These are phyloP conservation scores for Beauveria sp. DNA, from an alignment of 2,329 filamentous ascomycete species.

Conservation along the genomic window DNA sequence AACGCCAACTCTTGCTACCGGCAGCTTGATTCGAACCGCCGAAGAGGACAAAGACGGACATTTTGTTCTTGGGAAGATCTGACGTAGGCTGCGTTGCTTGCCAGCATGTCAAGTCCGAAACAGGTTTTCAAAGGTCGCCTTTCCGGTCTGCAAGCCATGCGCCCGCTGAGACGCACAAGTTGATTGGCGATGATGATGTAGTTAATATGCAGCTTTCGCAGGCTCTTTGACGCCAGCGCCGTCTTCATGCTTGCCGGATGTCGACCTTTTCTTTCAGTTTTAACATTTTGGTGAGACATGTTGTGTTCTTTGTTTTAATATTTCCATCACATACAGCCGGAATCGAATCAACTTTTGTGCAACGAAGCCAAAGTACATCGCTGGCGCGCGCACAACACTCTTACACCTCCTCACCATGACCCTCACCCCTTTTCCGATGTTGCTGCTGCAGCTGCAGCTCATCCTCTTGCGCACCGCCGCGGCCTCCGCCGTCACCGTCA, in stretches of 20 bases:
- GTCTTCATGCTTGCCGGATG: background rate
- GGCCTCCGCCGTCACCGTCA: constrained; percentile 16
- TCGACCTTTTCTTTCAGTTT: background rate
- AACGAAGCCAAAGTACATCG: background rate
- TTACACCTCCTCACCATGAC: background rate
- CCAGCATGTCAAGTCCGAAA: background rate
- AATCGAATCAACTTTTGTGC: no score
- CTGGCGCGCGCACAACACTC: background rate
- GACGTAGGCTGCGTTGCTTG: background rate
- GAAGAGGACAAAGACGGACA: background rate
- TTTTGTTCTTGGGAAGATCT: background rate
- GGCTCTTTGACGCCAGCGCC: background rate
- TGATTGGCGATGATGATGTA: constrained; percentile 9
- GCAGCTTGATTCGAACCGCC: background rate
- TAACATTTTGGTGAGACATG: background rate
- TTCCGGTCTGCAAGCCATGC: background rate
- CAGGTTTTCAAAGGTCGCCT: background rate
- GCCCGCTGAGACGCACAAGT: background rate
- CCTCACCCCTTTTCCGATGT: background rate
- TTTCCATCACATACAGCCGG: background rate
- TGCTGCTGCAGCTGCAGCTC: background rate
- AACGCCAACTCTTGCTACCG: background rate
- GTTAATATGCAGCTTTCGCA: background rate
- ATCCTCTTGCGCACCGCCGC: background rate
- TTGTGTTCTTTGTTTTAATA: background rate